Conservation (phyloP, 2,329 filamentous ascomycete genomes). For the Colletotrichum sp. region DNA sequence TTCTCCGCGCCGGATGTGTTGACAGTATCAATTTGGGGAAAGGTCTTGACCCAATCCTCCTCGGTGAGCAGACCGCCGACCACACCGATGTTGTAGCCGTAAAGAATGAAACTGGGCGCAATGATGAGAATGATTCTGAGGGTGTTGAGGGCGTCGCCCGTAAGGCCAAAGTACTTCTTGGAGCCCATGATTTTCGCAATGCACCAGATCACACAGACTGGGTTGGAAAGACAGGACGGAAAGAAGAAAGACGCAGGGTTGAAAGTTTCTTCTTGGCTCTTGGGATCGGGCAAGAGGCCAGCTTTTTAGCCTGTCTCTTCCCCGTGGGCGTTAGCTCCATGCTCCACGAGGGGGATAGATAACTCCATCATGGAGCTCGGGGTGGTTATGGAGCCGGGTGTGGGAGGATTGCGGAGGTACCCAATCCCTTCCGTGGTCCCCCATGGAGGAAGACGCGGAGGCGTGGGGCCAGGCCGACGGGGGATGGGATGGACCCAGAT, state of each 20-base stretch:
- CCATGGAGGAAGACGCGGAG: constrained; percentile 5
- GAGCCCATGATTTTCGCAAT: neutral
- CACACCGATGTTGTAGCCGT: constrained; percentile 45
- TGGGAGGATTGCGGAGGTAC: constrained; percentile 14
- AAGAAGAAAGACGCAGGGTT: neutral
- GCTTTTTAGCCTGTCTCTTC: neutral
- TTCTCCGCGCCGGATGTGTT: constrained; percentile 32
- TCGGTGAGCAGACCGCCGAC: constrained; percentile 39
- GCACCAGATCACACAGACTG: neutral
- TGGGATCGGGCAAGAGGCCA: neutral
- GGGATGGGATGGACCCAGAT: neutral
- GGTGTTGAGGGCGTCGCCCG: constrained; percentile 36
- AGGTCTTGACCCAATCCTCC: constrained; percentile 37
- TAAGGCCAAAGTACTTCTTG: constrained; percentile 33
- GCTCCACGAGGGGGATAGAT: neutral
- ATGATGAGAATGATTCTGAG: constrained; percentile 47
- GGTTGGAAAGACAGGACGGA: neutral
- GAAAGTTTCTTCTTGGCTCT: neutral
- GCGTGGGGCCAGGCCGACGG: neutral
- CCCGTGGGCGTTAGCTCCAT: neutral
- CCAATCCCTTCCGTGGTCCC: constrained; percentile 2
- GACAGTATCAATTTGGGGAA: constrained; percentile 42
- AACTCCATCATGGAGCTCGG: constrained; percentile 5
- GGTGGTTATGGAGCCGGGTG: neutral
- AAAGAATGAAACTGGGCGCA: constrained; percentile 45